Base-by-base conservation (phyloP, 306 rosid species). In the Quercus dentata region DNA sequence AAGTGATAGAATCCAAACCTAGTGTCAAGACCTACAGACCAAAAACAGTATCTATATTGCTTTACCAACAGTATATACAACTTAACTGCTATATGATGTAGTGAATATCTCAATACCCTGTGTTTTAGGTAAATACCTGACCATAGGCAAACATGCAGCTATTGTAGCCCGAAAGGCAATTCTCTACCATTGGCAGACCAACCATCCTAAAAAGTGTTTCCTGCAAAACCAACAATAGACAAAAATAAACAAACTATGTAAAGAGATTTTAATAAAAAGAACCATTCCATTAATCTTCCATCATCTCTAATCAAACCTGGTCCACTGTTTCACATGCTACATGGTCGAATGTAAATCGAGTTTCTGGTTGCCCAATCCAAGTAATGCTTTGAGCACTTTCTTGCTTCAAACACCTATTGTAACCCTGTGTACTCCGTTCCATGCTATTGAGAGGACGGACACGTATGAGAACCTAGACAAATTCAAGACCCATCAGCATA, bases 121-220 rank as follows among this genome's bases (percentile, higher is more conserved):
- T 67, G 71, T 55, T 64, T 46, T 38, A 33, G 79, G 84, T 57
- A 35, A 72, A 61, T 91, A 95, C 99, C 97, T 95, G 99, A 57
- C 99, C 99, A 58, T 93, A 95, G 33, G 99, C 98, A 85, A 95
- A 95, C 98, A 95, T 93, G 78, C 99, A 95, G 69, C 99, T 95
- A 82, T 95, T 90, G 73, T 95, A 95, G 74, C 99, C 99, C 0
- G 97, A 95, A 65, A 95, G 89, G 84, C 99, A 95, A 79, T 95
- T 95, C 85, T 95, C 99, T 56, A 95, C 97, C 98, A 95, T 95
- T 5, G 99, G 96, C 80, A 95, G 88, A 84, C 96, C 92, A 68
- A 95, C 97, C 98, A 91, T 89, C 86, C 98, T 85, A 83, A 95
- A 95, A 86, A 95, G 89, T 84, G 86, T 91, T 81, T 95, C 97